Percentiles rank a stretch among this genome's conserved stretches.
These are phyloP conservation scores for Polychytrium aggregatum DNA, from an alignment of 192 early-diverging fungal genomes.

Conservation along the genomic window DNA sequence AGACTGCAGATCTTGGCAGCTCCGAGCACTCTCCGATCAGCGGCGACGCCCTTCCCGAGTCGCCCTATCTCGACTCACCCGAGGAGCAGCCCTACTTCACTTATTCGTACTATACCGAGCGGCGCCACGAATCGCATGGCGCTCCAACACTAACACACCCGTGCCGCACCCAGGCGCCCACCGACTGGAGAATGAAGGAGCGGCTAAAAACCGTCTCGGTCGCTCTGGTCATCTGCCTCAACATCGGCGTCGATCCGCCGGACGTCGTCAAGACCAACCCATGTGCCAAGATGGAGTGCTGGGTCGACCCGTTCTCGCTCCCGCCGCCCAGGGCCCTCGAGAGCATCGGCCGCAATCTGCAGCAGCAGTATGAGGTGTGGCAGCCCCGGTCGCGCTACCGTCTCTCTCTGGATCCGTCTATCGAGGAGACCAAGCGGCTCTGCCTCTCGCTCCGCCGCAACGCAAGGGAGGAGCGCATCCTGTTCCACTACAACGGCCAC, in stretches of 20 bases:
- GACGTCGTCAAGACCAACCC: constrained; percentile 80
- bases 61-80: too few species aligned
- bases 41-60: too few species aligned
- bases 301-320: constrained; percentile 82
- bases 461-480: constrained; percentile 85
- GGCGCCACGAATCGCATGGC: constrained; percentile 21
- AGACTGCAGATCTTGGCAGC: too few species aligned
- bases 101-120: constrained; percentile 11
- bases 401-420: constrained; percentile 76
- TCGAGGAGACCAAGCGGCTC: constrained; percentile 88
- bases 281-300: constrained; percentile 85
- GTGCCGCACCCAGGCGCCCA: too few species aligned
- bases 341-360: constrained; percentile 80
- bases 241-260: constrained; percentile 92
- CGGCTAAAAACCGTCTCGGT: constrained; percentile 77
- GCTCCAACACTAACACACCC: too few species aligned
- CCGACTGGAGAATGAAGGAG: constrained; percentile 59
- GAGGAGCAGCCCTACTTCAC: background rate
- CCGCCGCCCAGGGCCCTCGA: constrained; percentile 71
- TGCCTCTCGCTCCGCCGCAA: constrained; percentile 67
- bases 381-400: constrained; percentile 75
- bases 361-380: constrained; percentile 85
- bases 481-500: constrained; percentile 98
- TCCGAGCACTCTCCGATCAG: too few species aligned
- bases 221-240: constrained; percentile 80